These are phyloP conservation scores for Simmondsia chinensis DNA, from an alignment of 148 eudicot species.

Conservation along the genomic window DNA sequence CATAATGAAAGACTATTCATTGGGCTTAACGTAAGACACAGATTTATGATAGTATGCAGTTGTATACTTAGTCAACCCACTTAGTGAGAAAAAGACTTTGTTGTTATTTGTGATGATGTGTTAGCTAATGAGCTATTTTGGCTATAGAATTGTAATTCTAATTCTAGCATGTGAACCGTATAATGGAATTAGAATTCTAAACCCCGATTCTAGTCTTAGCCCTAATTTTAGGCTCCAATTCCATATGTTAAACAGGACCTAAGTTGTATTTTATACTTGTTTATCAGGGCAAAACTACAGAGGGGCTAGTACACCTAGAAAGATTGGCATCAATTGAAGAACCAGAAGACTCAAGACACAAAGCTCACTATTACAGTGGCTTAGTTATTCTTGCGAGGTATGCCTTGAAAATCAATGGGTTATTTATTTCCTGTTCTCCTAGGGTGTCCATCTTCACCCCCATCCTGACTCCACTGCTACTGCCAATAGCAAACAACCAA, in stretches of 20 bases:
- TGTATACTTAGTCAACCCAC: too few relatives aligned
- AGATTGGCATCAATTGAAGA: constrained; percentile 54
- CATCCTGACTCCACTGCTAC: background rate
- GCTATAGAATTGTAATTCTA: too few relatives aligned
- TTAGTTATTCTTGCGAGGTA: constrained; percentile 63
- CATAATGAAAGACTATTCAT: too few relatives aligned
- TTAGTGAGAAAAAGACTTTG: too few relatives aligned
- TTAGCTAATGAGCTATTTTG: too few relatives aligned
- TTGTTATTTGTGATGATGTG: too few relatives aligned
- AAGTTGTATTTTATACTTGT: too few relatives aligned
- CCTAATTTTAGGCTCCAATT: background rate
- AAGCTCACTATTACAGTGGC: constrained; percentile 67
- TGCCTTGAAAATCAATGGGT: constrained; percentile 7
- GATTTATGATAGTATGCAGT: too few relatives aligned
- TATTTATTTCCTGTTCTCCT: background rate
- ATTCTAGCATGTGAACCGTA: too few relatives aligned
- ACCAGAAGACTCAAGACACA: constrained; percentile 56
- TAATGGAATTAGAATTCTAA: too few relatives aligned
- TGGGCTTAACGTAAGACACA: too few relatives aligned
- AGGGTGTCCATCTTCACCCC: background rate
- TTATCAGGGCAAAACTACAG: constrained; percentile 45
- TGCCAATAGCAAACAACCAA: too few relatives aligned
- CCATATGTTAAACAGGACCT: background rate
- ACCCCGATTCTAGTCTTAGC: background rate
- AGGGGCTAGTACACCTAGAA: constrained; percentile 66